phyloP scores from a whole-genome alignment of 305 asterid genomes.

The Fraxinus angustifolia region DNA sequence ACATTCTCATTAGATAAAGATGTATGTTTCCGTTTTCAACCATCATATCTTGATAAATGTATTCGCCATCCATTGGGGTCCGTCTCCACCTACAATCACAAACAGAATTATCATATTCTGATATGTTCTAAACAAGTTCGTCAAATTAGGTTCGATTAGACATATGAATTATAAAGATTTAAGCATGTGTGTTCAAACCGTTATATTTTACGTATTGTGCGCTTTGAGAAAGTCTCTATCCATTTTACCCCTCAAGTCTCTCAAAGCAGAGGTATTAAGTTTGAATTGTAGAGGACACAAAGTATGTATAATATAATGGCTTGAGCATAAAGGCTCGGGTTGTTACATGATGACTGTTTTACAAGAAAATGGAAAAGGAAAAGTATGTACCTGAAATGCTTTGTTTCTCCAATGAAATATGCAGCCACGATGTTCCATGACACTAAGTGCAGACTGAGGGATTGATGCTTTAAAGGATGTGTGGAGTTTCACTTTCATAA shows the following conservation, averaged over 20 bases:
- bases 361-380: background rate
- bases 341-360: background rate
- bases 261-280: background rate
- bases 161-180: background rate
- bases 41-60: background rate
- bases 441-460: constrained; percentile 17
- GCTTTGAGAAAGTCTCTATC: background rate
- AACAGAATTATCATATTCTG: background rate
- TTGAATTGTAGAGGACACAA: background rate
- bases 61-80: background rate
- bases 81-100: background rate
- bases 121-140: background rate
- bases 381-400: constrained; percentile 8
- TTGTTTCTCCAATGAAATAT: constrained; percentile 35
- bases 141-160: background rate
- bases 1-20: background rate
- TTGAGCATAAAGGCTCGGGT: background rate
- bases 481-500: constrained; percentile 29
- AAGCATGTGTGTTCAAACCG: background rate
- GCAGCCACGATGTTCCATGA: constrained; percentile 30
- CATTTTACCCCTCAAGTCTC: background rate
- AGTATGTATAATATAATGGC: background rate
- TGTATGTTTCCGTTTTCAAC: background rate
- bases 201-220: background rate
- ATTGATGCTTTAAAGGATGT: constrained; percentile 19